phyloP scores from a whole-genome alignment of 768 basidiomycete species.

The Sporobolomyces phaffii region DNA sequence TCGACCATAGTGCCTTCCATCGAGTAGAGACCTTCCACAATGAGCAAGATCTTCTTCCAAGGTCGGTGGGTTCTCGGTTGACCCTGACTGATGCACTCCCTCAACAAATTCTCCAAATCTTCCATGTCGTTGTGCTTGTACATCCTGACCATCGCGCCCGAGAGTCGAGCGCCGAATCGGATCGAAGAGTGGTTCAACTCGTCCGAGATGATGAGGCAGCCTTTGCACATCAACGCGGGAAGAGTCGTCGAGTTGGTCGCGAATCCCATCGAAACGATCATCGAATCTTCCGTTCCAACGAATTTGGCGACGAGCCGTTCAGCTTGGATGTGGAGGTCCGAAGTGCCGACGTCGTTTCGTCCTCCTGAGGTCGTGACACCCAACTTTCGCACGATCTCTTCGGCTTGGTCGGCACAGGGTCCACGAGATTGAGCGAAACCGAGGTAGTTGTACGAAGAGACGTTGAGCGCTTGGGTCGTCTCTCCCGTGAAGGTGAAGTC shows the following conservation, averaged over 20 bases:
- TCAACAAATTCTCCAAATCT: slow-evolving; percentile 68
- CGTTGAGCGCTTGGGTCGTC: slow-evolving; percentile 79
- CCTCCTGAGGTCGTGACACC: slow-evolving; percentile 71
- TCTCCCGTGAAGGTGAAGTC: slow-evolving; percentile 61
- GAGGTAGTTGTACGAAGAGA: slow-evolving; percentile 98
- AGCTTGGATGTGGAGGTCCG: slow-evolving; percentile 69
- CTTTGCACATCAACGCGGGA: slow-evolving; percentile 82
- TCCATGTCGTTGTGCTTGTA: slow-evolving; percentile 97
- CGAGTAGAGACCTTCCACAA: slow-evolving; percentile 92
- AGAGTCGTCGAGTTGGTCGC: slow-evolving; percentile 90
- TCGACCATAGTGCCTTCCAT: slow-evolving; percentile 97
- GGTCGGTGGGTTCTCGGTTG: slow-evolving; percentile 97
- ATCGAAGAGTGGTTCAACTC: slow-evolving; percentile 95
- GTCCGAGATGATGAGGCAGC: slow-evolving; percentile 91
- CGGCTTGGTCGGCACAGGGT: slow-evolving; percentile 89
- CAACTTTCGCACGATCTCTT: slow-evolving; percentile 71
- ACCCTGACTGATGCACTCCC: slow-evolving; percentile 91
- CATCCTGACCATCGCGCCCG: slow-evolving; percentile 79
- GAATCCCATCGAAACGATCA: slow-evolving; percentile 93
- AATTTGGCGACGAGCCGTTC: slow-evolving; percentile 87
- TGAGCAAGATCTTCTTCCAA: slow-evolving; percentile 94
- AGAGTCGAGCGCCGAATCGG: slow-evolving; percentile 80
- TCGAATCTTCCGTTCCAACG: slow-evolving; percentile 78
- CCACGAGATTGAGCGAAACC: slow-evolving; percentile 92
- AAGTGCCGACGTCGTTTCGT: slow-evolving; percentile 76